Evolutionary conservation across 2,329 filamentous ascomycete species (phyloP).

Genomic region (Alternaria rosae): DNA sequence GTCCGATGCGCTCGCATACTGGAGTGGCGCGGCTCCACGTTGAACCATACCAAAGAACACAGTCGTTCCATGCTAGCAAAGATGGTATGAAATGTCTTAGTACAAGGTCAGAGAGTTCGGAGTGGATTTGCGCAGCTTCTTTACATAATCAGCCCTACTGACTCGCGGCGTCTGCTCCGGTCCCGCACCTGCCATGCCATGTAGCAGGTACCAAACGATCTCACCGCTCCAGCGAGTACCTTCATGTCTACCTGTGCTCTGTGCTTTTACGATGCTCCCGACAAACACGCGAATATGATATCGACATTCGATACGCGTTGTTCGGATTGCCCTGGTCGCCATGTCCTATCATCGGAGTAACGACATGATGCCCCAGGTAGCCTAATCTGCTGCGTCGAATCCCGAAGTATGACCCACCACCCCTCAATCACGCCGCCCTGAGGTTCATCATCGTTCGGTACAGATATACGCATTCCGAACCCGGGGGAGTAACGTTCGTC

Average conservation of each 20-base stretch:
- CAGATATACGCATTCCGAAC: slow-evolving; percentile 14
- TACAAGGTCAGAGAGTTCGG: neutral
- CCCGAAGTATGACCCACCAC: slow-evolving; percentile 21
- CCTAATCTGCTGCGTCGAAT: slow-evolving; percentile 19
- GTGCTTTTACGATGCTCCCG: slow-evolving; percentile 1
- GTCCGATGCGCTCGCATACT: neutral
- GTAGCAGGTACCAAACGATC: slow-evolving; percentile 6
- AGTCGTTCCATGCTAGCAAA: slow-evolving; percentile 5
- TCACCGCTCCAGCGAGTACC: slow-evolving; percentile 30
- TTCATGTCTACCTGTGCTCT: slow-evolving; percentile 24
- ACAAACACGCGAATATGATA: neutral
- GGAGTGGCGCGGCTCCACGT: neutral
- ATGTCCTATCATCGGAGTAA: slow-evolving; percentile 16
- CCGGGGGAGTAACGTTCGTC: neutral
- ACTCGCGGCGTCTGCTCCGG: slow-evolving; percentile 9
- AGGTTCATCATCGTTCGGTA: neutral
- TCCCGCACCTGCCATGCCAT: neutral
- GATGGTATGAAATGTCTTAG: neutral
- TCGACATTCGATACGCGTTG: neutral
- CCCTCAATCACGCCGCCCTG: slow-evolving; percentile 16
- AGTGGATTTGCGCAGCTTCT: slow-evolving; percentile 28
- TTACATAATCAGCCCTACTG: slow-evolving; percentile 34
- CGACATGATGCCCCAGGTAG: slow-evolving; percentile 9
- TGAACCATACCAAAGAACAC: neutral
- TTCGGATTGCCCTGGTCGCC: neutral